Base-by-base conservation (phyloP, 1,139 yeast species). In the Zygoascus hellenicus region DNA sequence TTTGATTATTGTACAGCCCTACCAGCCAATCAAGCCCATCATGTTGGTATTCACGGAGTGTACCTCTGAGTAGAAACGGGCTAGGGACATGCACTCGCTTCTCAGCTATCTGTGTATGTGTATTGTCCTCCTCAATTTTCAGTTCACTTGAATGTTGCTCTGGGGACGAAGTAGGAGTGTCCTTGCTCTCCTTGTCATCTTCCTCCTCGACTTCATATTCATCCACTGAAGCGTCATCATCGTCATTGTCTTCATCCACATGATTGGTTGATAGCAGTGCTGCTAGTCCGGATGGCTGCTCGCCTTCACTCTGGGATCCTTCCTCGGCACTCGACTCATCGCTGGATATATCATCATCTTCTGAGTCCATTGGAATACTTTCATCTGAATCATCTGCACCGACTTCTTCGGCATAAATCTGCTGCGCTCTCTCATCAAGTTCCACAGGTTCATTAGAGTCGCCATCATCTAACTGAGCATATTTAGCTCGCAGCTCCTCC, bases 11-110 rank as follows among this genome's bases (percentile, higher is more conserved):
- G 67, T 90, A 92, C 52, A 94, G 70, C 47, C 97, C 89, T 0
- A 97, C 97, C 45, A 94, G 71, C 99, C 98, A 94, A 58, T 94
- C 95, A 41, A 94, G 74, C 49, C 99, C 99, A 63, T 88, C 96
- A 53, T 89, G 92, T 65, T 94, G 98, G 59, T 94, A 94, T 6
- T 82, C 90, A 63, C 99, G 81, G 43, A 94, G 71, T 0, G 80
- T 78, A 19, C 98, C 99, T 50, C 92, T 75, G 30, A 87, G 67
- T 28, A 83, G 65, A n/a, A 67, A 64, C 1, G 76, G 75, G 2
- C 65, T 57, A 5, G 59, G 59, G 4, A 66, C 63, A 42, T 49
- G 51, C 10, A 48, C 14, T 14, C 42, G 37, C 28, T 39, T 30
- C n/a, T 33, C 30, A 13, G 16, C n/a, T n/a, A n/a, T n/a, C n/a